These are phyloP conservation scores for Echria macrotheca DNA, from an alignment of 495 filamentous ascomycete genomes.

Conservation along the genomic window DNA sequence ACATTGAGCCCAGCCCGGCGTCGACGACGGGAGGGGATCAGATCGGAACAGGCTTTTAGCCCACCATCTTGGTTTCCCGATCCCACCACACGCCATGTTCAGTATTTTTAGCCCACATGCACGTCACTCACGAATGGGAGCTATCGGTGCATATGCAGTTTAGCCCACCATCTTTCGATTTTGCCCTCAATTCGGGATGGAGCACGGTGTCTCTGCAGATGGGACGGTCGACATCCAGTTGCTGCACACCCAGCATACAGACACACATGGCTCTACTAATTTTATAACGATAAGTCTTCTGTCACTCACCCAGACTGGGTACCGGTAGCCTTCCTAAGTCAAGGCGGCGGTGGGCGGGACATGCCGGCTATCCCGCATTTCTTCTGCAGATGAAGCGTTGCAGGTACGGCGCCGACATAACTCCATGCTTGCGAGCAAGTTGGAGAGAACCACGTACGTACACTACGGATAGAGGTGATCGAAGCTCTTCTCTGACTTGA, in stretches of 20 bases:
- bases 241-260: neutral
- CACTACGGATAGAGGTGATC: too few relatives aligned
- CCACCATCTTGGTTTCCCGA: conserved; percentile 3
- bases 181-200: neutral
- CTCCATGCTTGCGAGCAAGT: too few relatives aligned
- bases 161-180: conserved; percentile 1
- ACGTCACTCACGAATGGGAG: neutral
- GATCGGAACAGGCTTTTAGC: conserved; percentile 11
- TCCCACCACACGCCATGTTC: conserved; percentile 1
- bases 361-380: too few relatives aligned
- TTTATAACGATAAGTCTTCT: neutral
- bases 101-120: conserved; percentile 20
- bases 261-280: neutral
- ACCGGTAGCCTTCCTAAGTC: too few relatives aligned
- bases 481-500: neutral
- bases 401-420: too few relatives aligned
- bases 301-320: too few relatives aligned
- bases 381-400: too few relatives aligned
- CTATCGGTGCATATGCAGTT: neutral
- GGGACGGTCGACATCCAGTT: too few relatives aligned
- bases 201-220: too few relatives aligned
- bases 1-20: too few relatives aligned
- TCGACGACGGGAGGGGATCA: neutral
- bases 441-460: too few relatives aligned
- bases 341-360: too few relatives aligned